Conservation (phyloP, 305 asterid genomes). For the Striga hermonthica region DNA sequence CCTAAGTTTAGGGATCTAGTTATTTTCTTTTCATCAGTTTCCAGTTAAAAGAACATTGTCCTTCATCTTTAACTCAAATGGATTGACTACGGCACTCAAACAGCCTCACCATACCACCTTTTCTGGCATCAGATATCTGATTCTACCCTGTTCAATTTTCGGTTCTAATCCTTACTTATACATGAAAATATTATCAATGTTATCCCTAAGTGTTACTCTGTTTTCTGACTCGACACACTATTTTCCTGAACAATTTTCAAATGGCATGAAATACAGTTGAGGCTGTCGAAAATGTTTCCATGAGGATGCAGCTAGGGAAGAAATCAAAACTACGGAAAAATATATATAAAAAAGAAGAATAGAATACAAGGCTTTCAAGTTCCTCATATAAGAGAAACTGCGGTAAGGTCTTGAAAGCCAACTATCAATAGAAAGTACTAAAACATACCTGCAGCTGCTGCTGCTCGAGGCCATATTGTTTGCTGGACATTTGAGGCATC, state of each 20-base stretch:
- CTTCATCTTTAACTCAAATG: background rate
- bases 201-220: background rate
- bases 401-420: slow-evolving; percentile 18
- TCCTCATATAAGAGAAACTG: slow-evolving; percentile 10
- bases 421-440: slow-evolving; percentile 19
- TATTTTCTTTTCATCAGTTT: too few relatives aligned
- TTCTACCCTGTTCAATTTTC: too few relatives aligned
- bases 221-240: background rate
- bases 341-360: too few relatives aligned
- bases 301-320: background rate
- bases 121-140: background rate
- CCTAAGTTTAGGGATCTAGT: too few relatives aligned
- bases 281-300: background rate
- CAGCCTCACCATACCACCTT: background rate
- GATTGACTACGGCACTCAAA: background rate
- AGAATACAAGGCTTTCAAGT: background rate
- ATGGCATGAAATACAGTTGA: too few relatives aligned
- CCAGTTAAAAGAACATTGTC: background rate
- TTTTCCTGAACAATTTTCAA: background rate
- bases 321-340: background rate
- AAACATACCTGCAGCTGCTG: slow-evolving; percentile 90
- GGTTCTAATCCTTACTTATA: background rate
- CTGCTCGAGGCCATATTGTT: slow-evolving; percentile 99
- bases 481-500: slow-evolving; percentile 85
- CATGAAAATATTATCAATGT: background rate